Conservation (phyloP, 352 stramenopile species). For the Pythium guiyangense region DNA sequence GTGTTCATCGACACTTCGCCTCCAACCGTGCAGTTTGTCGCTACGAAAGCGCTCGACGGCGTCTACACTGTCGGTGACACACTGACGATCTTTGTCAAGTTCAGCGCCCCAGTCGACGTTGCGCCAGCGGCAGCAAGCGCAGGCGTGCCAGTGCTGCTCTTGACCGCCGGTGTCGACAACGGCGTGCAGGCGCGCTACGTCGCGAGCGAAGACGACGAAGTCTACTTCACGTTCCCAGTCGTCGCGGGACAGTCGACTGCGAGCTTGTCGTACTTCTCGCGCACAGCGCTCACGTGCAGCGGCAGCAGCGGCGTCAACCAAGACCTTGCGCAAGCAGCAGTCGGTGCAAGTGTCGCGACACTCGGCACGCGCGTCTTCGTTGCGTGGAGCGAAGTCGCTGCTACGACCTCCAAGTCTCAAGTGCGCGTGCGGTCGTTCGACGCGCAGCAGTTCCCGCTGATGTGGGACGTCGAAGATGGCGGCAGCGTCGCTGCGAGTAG, state of each 20-base stretch:
- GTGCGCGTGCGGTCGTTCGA: slow-evolving; percentile 44
- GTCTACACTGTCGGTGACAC: slow-evolving; percentile 51
- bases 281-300: slow-evolving; percentile 37
- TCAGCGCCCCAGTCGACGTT: slow-evolving; percentile 36
- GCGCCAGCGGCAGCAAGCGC: slow-evolving; percentile 1
- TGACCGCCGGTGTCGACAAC: slow-evolving; percentile 33
- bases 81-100: slow-evolving; percentile 31
- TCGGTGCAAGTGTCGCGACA: slow-evolving; percentile 15
- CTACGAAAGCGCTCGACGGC: slow-evolving; percentile 30
- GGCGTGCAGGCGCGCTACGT: slow-evolving; percentile 22
- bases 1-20: slow-evolving; percentile 36
- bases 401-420: slow-evolving; percentile 18
- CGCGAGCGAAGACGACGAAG: slow-evolving; percentile 25
- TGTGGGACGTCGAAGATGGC: slow-evolving; percentile 43
- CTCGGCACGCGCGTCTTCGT: slow-evolving; percentile 31
- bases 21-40: slow-evolving; percentile 30
- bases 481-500: no score
- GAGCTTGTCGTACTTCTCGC: slow-evolving; percentile 34
- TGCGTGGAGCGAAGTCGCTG: slow-evolving; percentile 43
- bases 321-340: slow-evolving; percentile 25
- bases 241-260: slow-evolving; percentile 30
- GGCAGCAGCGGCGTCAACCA: slow-evolving; percentile 44
- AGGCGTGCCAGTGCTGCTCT: slow-evolving; percentile 32
- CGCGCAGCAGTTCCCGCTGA: slow-evolving; percentile 23
- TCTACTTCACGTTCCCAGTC: slow-evolving; percentile 59